Conservation (phyloP, 2,329 filamentous ascomycete species). For the Didymella segeticola region DNA sequence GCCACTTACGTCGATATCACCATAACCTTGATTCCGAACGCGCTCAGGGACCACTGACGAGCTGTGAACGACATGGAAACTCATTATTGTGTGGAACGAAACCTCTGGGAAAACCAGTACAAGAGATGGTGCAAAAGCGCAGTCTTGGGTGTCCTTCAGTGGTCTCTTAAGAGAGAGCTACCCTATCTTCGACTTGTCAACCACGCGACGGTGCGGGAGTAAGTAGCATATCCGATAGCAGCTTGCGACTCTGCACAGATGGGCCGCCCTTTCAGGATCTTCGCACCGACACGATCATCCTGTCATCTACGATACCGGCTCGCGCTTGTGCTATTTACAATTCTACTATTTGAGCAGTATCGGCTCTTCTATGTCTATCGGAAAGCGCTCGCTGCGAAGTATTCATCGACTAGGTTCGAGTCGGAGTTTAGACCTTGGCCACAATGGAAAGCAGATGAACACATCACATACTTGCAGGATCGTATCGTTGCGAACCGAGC, state of each 20-base stretch:
- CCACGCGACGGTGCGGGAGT: not conserved
- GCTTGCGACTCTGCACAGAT: not conserved
- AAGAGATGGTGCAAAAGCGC: not conserved
- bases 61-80: not conserved
- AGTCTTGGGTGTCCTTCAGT: not conserved
- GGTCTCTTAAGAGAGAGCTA: not conserved
- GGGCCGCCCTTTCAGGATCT: conserved; percentile 1
- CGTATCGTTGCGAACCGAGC: conserved; percentile 28
- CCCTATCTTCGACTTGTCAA: not conserved
- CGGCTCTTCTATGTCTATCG: conserved; percentile 26
- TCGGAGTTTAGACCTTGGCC: not conserved
- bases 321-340: conserved; percentile 20
- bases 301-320: conserved; percentile 21
- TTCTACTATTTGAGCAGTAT: conserved; percentile 27
- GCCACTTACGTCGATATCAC: conserved; percentile 1
- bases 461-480: conserved; percentile 20
- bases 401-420: conserved; percentile 26
- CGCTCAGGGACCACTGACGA: not conserved
- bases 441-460: conserved; percentile 10
- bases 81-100: not conserved
- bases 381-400: conserved; percentile 30
- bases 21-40: not conserved
- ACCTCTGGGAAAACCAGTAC: not conserved
- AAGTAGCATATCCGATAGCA: not conserved
- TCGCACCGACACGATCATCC: conserved; percentile 4